Evolutionary conservation across 352 stramenopile species (phyloP).

Genomic region (Aphanomyces invadans): DNA sequence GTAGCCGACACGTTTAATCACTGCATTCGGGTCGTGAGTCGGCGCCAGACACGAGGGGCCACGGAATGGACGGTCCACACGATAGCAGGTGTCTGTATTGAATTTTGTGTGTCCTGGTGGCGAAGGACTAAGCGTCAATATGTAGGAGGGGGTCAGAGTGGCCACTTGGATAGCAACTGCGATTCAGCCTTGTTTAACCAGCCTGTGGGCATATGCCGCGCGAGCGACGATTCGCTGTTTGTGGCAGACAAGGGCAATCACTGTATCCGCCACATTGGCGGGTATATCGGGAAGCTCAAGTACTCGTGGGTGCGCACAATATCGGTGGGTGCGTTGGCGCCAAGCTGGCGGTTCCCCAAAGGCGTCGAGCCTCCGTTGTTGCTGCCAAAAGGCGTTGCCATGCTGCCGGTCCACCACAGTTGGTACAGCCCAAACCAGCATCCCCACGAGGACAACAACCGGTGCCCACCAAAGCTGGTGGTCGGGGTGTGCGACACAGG

Average conservation of each 20-base stretch:
- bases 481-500: slow-evolving; percentile 29
- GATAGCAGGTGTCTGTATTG: neutral
- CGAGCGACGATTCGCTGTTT: slow-evolving; percentile 32
- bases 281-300: slow-evolving; percentile 25
- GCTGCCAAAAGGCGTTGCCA: slow-evolving; percentile 3
- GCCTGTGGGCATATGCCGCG: slow-evolving; percentile 33
- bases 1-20: slow-evolving; percentile 55
- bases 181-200: slow-evolving; percentile 34
- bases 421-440: neutral
- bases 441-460: neutral
- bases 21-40: slow-evolving; percentile 29
- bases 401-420: neutral
- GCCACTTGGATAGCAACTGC: slow-evolving; percentile 34
- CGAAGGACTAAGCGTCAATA: neutral
- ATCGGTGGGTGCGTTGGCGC: slow-evolving; percentile 26
- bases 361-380: slow-evolving; percentile 15
- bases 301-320: slow-evolving; percentile 42
- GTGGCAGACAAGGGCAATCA: slow-evolving; percentile 37
- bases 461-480: neutral
- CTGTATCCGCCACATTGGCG: slow-evolving; percentile 39
- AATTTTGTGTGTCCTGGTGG: too few species aligned
- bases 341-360: neutral
- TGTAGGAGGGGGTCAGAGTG: slow-evolving; percentile 17
- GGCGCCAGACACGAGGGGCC: neutral
- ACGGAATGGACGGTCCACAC: neutral